Evolutionary conservation across 768 basidiomycete genomes (phyloP).

Genomic region (Trametes maxima): DNA sequence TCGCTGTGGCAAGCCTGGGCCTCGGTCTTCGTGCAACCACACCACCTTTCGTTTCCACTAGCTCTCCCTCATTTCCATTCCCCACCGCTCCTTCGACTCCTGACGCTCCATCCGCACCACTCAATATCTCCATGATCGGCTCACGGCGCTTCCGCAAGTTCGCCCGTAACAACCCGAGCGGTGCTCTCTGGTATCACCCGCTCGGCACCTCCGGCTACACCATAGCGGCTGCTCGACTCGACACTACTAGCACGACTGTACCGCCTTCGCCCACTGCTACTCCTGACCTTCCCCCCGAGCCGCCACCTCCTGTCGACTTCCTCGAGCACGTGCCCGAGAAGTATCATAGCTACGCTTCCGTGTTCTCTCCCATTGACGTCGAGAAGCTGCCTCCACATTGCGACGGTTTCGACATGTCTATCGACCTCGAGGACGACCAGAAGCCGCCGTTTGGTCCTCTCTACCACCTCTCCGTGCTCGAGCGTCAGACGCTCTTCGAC

Average conservation of each 20-base stretch:
- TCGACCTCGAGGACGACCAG: constrained; percentile 35
- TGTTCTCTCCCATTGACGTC: constrained; percentile 14
- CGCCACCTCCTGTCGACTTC: not conserved
- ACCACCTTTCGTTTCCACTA: not conserved
- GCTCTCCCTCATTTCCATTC: not conserved
- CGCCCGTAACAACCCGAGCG: constrained; percentile 1
- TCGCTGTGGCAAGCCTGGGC: not conserved
- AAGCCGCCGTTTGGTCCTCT: constrained; percentile 28
- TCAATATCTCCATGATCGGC: not conserved
- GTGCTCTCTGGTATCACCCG: constrained; percentile 6
- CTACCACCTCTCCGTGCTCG: constrained; percentile 40
- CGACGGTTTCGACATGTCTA: constrained; percentile 21
- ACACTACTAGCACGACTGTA: not conserved
- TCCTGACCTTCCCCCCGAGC: not conserved
- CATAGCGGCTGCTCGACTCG: not conserved
- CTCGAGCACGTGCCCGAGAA: constrained; percentile 9
- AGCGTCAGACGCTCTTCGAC: constrained; percentile 44
- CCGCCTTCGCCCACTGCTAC: not conserved
- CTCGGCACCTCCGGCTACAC: constrained; percentile 9
- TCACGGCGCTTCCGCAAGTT: constrained; percentile 5
- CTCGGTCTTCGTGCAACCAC: not conserved
- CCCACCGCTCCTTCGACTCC: not conserved
- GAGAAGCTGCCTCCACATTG: constrained; percentile 10
- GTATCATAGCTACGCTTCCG: constrained; percentile 27
- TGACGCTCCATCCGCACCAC: not conserved